phyloP scores from a whole-genome alignment of 192 early-diverging fungal species.

The Entomortierella parvispora region DNA sequence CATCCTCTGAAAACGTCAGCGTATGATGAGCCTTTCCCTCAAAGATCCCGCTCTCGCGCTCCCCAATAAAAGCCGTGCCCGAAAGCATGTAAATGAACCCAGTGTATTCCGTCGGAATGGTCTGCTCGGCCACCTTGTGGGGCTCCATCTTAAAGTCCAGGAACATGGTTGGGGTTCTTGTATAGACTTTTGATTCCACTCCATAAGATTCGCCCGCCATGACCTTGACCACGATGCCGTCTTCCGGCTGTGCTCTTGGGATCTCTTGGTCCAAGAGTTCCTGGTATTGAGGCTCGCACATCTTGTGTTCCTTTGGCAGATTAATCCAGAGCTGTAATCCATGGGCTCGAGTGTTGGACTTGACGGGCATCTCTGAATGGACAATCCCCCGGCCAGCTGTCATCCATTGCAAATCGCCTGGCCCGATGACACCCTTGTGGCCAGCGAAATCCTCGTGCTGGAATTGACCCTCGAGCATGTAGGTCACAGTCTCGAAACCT shows the following conservation, averaged over 20 bases:
- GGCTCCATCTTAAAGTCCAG: conserved; percentile 18
- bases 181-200: conserved; percentile 16
- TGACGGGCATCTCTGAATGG: conserved; percentile 60
- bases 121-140: conserved; percentile 10
- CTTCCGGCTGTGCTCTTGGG: conserved; percentile 24
- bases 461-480: conserved; percentile 63
- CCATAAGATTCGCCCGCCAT: conserved; percentile 37
- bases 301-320: conserved; percentile 66
- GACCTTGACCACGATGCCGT: conserved; percentile 33
- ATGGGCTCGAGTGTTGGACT: conserved; percentile 49
- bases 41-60: background rate
- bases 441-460: conserved; percentile 67
- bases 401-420: conserved; percentile 70
- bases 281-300: conserved; percentile 63
- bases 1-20: conserved; percentile 31
- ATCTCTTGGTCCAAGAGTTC: conserved; percentile 46
- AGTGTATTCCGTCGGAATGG: conserved; percentile 19
- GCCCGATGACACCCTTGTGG: conserved; percentile 56
- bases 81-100: conserved; percentile 30
- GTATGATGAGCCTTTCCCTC: conserved; percentile 8
- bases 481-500: conserved; percentile 74
- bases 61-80: conserved; percentile 23
- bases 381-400: conserved; percentile 74
- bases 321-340: conserved; percentile 78
- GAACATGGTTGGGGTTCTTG: conserved; percentile 35